phyloP scores from a whole-genome alignment of 495 filamentous ascomycete genomes.

The Aspergillus nanangensis region DNA sequence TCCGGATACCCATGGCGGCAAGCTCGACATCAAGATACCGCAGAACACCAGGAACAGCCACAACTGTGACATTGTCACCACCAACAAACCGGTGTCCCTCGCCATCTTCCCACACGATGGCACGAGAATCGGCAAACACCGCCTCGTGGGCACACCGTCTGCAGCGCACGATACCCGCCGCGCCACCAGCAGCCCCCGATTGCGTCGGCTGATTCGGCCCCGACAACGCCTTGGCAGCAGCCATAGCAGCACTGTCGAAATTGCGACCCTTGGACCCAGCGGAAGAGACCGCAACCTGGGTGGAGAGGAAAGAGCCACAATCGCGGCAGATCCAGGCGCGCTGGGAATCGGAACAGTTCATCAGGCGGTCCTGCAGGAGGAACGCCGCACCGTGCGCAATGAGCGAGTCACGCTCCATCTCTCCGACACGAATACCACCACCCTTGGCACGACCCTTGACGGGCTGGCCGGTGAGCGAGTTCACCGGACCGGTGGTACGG shows the following conservation, averaged over 20 bases:
- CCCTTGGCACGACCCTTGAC: slow-evolving; percentile 95
- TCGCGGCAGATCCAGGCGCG: slow-evolving; percentile 80
- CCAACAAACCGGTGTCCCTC: slow-evolving; percentile 75
- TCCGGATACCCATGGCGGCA: slow-evolving; percentile 84
- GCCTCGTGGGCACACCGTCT: slow-evolving; percentile 73
- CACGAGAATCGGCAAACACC: slow-evolving; percentile 55
- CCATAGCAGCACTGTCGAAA: slow-evolving; percentile 15
- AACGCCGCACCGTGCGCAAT: slow-evolving; percentile 94
- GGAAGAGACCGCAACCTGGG: slow-evolving; percentile 61
- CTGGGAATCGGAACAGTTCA: slow-evolving; percentile 93
- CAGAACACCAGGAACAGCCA: slow-evolving; percentile 88
- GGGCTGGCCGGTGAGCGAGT: slow-evolving; percentile 85
- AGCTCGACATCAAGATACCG: slow-evolving; percentile 93
- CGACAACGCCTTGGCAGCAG: slow-evolving; percentile 29
- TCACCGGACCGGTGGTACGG: slow-evolving; percentile 88
- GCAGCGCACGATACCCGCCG: slow-evolving; percentile 73
- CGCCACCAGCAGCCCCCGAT: slow-evolving; percentile 25
- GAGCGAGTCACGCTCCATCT: slow-evolving; percentile 96
- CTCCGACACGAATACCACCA: slow-evolving; percentile 96
- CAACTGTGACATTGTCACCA: slow-evolving; percentile 82
- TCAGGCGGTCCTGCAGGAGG: slow-evolving; percentile 86
- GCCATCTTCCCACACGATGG: slow-evolving; percentile 88
- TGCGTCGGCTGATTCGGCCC: slow-evolving; percentile 15
- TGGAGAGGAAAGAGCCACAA: slow-evolving; percentile 86
- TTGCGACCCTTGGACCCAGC: slow-evolving; percentile 22